A percentile compares a stretch with the other conserved stretches of the same genome.
Evolutionary conservation across 2,329 filamentous ascomycete genomes (phyloP).

Genomic region (Dactylellina drechsleri): DNA sequence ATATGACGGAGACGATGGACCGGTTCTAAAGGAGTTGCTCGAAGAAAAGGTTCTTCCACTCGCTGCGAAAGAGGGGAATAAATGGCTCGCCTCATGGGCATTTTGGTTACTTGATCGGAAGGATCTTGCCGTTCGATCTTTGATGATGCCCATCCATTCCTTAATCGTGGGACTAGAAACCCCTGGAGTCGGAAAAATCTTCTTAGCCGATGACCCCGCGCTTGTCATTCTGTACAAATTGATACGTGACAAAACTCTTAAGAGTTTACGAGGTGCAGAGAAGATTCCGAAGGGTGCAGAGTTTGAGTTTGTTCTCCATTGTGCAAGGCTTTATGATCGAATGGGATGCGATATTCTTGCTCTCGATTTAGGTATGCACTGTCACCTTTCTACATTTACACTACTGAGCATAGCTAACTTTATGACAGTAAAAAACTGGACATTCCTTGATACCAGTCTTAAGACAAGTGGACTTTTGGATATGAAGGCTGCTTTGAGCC

Average conservation of each 20-base stretch:
- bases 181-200: slow-evolving; percentile 78
- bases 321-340: slow-evolving; percentile 81
- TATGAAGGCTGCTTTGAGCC: slow-evolving; percentile 60
- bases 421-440: slow-evolving; percentile 76
- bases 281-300: slow-evolving; percentile 81
- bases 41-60: slow-evolving; percentile 80
- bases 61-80: slow-evolving; percentile 82
- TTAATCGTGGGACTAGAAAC: slow-evolving; percentile 72
- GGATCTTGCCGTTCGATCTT: slow-evolving; percentile 82
- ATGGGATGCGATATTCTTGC: slow-evolving; percentile 95
- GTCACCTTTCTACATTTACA: slow-evolving; percentile 52
- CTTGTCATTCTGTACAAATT: slow-evolving; percentile 88
- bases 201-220: slow-evolving; percentile 89
- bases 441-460: slow-evolving; percentile 71
- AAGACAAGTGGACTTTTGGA: slow-evolving; percentile 62
- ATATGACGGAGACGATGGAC: slow-evolving; percentile 84
- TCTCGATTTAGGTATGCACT: slow-evolving; percentile 76
- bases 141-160: slow-evolving; percentile 83
- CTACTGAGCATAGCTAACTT: slow-evolving; percentile 25
- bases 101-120: slow-evolving; percentile 88
- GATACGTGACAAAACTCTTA: slow-evolving; percentile 80
- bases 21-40: slow-evolving; percentile 77
- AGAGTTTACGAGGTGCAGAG: slow-evolving; percentile 84
- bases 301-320: slow-evolving; percentile 89
- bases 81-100: slow-evolving; percentile 95